These are phyloP conservation scores for Chlorokybus atmophyticus DNA, from an alignment of 139 green algal species.

Conservation along the genomic window DNA sequence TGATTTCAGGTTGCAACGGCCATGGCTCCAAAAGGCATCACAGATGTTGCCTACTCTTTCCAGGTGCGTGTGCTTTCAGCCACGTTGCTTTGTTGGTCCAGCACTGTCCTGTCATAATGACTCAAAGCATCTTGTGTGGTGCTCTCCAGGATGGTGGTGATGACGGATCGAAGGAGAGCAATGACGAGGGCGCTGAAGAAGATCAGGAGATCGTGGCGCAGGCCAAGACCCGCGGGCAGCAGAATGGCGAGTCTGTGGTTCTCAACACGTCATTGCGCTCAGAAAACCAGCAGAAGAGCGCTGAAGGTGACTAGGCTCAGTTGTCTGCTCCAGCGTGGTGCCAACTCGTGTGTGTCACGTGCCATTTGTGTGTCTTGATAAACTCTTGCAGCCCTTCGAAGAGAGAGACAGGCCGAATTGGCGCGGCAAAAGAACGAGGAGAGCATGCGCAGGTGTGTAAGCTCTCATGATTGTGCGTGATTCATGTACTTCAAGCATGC, in stretches of 20 bases:
- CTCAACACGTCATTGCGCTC: background rate
- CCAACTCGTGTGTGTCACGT: background rate
- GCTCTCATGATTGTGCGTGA: background rate
- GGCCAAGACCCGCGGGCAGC: background rate
- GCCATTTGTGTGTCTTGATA: background rate
- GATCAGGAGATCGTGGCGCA: conserved; percentile 11
- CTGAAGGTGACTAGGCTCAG: too few species aligned
- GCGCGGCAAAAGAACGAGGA: conserved; percentile 27
- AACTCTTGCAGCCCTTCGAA: conserved; percentile 6
- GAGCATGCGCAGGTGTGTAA: conserved; percentile 5
- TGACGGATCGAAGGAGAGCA: conserved; percentile 30
- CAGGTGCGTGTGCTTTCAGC: conserved; percentile 1
- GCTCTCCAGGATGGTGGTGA: conserved; percentile 1
- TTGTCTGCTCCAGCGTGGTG: background rate
- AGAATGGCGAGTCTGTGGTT: background rate
- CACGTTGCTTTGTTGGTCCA: background rate
- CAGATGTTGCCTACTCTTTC: conserved; percentile 24
- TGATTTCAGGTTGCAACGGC: conserved; percentile 13
- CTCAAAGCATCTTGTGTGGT: background rate
- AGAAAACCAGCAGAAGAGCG: conserved; percentile 1
- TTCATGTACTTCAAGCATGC: conserved; percentile 9
- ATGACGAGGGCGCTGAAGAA: conserved; percentile 31
- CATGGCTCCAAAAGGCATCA: conserved; percentile 13
- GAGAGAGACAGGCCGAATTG: conserved; percentile 31
- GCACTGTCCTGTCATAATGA: background rate